A percentile compares a stretch with the other conserved stretches of the same genome.
These are phyloP conservation scores for Kitagawia praeruptora DNA, from an alignment of 129 eudicot genomes.

Conservation along the genomic window DNA sequence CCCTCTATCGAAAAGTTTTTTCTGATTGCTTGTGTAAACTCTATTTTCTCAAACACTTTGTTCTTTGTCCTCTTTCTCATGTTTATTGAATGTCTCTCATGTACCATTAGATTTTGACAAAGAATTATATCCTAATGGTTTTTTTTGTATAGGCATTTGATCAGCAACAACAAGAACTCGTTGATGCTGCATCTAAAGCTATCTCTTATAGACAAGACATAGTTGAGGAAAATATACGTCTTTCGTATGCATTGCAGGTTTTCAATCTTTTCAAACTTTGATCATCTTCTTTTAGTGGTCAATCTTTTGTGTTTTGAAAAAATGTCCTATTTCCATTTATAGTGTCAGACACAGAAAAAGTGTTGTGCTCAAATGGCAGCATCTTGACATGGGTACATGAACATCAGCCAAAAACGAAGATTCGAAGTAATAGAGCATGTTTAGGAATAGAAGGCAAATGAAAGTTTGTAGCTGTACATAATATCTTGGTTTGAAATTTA, in stretches of 20 bases:
- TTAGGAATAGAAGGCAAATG: not conserved
- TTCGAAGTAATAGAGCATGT: not conserved
- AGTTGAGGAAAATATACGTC: constrained; percentile 94
- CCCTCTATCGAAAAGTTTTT: not conserved
- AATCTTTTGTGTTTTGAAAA: not conserved
- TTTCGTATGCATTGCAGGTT: constrained; percentile 91
- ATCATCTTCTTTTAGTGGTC: not conserved
- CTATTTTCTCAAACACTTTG: not conserved
- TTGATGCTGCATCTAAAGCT: constrained; percentile 92
- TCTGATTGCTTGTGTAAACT: not conserved
- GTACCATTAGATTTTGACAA: constrained; percentile 5
- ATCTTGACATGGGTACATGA: not conserved
- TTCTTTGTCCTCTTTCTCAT: not conserved
- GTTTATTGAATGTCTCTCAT: not conserved
- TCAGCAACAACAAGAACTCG: constrained; percentile 97
- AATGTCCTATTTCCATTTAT: not conserved
- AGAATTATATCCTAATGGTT: constrained; percentile 5
- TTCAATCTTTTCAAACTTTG: not conserved
- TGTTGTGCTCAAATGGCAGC: not conserved
- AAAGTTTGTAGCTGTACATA: not conserved
- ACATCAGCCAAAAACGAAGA: not conserved
- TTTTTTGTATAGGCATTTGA: constrained; percentile 67
- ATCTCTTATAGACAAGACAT: constrained; percentile 89
- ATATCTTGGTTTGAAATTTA: not conserved
- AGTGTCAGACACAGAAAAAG: not conserved